These are phyloP conservation scores for Strobilomyces dryophilus DNA, from an alignment of 768 basidiomycete genomes.

Conservation along the genomic window DNA sequence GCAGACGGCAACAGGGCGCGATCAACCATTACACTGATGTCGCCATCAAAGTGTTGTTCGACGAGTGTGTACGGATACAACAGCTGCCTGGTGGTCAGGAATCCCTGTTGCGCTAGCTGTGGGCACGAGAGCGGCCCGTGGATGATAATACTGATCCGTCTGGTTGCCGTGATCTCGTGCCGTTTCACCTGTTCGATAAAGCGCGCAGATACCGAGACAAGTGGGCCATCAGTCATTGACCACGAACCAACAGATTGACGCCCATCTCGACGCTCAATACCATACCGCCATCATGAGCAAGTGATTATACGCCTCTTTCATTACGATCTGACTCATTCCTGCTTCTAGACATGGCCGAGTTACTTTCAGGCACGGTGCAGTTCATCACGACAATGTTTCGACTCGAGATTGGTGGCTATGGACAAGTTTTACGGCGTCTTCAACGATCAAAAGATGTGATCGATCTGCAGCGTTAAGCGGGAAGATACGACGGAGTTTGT, in stretches of 20 bases:
- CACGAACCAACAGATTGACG: conserved; percentile 67
- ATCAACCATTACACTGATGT: conserved; percentile 97
- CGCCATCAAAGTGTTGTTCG: conserved; percentile 98
- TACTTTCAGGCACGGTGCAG: conserved; percentile 80
- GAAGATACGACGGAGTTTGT: conserved; percentile 95
- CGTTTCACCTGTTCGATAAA: conserved; percentile 99
- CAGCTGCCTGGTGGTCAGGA: conserved; percentile 98
- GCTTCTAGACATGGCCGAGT: conserved; percentile 74
- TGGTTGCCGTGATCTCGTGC: conserved; percentile 99
- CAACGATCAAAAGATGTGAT: conserved; percentile 83
- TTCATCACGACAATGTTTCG: conserved; percentile 99
- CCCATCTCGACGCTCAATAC: conserved; percentile 96
- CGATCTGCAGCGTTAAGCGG: conserved; percentile 79
- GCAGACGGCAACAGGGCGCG: conserved; percentile 64
- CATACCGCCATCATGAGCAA: conserved; percentile 92
- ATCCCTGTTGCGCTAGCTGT: conserved; percentile 94
- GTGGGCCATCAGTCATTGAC: neutral
- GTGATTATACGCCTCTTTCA: conserved; percentile 19
- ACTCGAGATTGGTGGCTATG: conserved; percentile 92
- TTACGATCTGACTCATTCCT: conserved; percentile 35
- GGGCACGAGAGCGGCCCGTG: conserved; percentile 40
- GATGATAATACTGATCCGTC: conserved; percentile 1
- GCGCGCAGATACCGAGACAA: conserved; percentile 29
- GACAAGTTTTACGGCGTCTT: conserved; percentile 97
- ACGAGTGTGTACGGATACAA: conserved; percentile 95